Conservation (phyloP, 306 rosid genomes). For the Cucurbita moschata region DNA sequence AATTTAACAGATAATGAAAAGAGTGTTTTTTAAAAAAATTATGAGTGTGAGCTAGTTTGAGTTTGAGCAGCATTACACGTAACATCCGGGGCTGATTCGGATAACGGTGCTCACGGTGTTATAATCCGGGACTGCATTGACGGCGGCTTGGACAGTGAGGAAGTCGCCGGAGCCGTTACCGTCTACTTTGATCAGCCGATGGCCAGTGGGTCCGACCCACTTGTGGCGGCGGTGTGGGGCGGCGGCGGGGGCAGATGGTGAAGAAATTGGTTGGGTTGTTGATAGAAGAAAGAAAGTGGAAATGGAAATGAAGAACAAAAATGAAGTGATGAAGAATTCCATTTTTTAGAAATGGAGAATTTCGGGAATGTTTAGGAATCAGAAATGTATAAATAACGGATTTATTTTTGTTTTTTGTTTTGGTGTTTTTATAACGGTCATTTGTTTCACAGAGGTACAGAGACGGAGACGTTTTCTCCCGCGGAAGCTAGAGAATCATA, state of each 20-base stretch:
- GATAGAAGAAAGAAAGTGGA: not conserved
- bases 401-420: not conserved
- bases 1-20: not conserved
- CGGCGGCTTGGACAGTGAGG: conserved; percentile 63
- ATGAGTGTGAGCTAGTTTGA: not conserved
- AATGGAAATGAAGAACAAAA: not conserved
- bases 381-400: not conserved
- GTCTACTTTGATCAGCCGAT: conserved; percentile 43
- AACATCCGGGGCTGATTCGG: conserved; percentile 56
- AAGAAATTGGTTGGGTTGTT: not conserved
- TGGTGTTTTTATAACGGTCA: not conserved
- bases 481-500: too few relatives aligned
- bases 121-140: conserved; percentile 44
- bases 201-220: conserved; percentile 59
- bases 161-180: conserved; percentile 42
- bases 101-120: conserved; percentile 43
- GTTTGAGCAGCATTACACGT: conserved; percentile 26
- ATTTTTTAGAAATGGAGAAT: not conserved
- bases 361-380: not conserved
- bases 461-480: too few relatives aligned
- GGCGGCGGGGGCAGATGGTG: too few relatives aligned
- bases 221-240: conserved; percentile 12
- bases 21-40: not conserved
- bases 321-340: not conserved
- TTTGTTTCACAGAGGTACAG: not conserved